phyloP scores from a whole-genome alignment of 108 stramenopile species.

The Aurantiochytrium sp. region DNA sequence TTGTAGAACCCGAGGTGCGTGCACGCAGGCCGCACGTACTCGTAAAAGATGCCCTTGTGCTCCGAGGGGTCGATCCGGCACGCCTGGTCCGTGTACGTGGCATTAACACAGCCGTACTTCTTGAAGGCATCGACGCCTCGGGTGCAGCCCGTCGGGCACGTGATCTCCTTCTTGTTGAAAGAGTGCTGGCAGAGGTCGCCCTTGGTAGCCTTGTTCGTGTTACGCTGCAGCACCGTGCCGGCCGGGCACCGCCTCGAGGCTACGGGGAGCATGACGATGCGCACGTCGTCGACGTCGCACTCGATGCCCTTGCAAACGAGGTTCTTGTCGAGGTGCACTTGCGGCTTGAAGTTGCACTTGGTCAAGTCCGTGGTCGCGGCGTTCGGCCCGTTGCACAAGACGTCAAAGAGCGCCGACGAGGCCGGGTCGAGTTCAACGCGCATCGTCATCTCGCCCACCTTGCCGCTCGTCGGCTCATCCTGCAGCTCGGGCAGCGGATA shows the following conservation, averaged over 20 bases:
- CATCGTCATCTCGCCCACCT: background rate
- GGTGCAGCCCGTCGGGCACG: background rate
- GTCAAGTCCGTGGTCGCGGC: conserved; percentile 16
- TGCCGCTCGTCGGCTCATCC: background rate
- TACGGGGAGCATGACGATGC: background rate
- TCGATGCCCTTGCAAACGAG: conserved; percentile 35
- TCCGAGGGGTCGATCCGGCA: background rate
- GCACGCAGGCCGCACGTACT: conserved; percentile 56
- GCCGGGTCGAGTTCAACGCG: conserved; percentile 34
- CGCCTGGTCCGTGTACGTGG: background rate
- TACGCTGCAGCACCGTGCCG: background rate
- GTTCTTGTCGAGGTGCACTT: conserved; percentile 31
- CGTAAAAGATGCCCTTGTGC: conserved; percentile 36
- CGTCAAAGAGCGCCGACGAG: background rate
- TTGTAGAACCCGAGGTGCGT: conserved; percentile 58
- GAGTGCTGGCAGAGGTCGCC: background rate
- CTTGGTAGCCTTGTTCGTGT: background rate
- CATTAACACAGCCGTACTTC: background rate
- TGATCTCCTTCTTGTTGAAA: background rate
- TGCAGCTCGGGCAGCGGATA: conserved; percentile 44
- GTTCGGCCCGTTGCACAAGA: background rate
- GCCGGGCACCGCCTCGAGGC: background rate
- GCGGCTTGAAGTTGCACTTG: conserved; percentile 42
- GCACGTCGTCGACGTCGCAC: background rate
- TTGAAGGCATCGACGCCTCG: background rate